Percentiles rank a stretch among this genome's conserved stretches.
Evolutionary conservation across 257 asterid genomes (phyloP).

Genomic region (Lantana camara): DNA sequence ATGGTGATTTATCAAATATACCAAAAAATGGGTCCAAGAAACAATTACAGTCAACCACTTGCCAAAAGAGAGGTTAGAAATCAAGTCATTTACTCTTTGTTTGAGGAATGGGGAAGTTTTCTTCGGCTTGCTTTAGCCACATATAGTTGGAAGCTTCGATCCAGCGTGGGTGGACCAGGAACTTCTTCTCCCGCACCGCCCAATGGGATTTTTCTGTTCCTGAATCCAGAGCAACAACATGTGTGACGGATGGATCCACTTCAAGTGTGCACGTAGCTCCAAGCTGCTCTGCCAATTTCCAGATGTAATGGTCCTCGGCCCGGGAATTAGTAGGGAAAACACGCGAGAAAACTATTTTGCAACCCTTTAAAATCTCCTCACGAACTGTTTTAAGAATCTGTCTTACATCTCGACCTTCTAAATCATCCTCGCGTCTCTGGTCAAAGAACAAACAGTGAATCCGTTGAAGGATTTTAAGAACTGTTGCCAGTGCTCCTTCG

Average conservation of each 20-base stretch:
- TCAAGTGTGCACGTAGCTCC: conserved; percentile 72
- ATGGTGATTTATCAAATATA: neutral
- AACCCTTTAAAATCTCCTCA: conserved; percentile 58
- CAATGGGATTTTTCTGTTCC: conserved; percentile 71
- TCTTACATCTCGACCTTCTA: conserved; percentile 72
- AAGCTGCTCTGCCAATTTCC: conserved; percentile 74
- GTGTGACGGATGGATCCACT: conserved; percentile 62
- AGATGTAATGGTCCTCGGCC: conserved; percentile 58
- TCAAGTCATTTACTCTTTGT: conserved; percentile 30
- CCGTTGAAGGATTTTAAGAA: conserved; percentile 63
- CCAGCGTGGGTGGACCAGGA: conserved; percentile 75
- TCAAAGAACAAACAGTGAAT: conserved; percentile 66
- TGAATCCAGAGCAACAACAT: conserved; percentile 63
- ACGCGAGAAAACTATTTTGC: conserved; percentile 65
- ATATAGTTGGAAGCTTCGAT: conserved; percentile 67
- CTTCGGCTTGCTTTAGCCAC: conserved; percentile 79
- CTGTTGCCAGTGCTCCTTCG: conserved; percentile 79
- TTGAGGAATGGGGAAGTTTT: conserved; percentile 48
- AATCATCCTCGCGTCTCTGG: conserved; percentile 55
- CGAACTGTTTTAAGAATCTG: conserved; percentile 60
- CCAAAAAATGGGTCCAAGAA: neutral
- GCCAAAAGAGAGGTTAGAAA: conserved; percentile 12
- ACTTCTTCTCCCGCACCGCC: conserved; percentile 57
- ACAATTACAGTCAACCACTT: neutral
- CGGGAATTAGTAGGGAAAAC: conserved; percentile 54